Evolutionary conservation across 257 asterid species (phyloP).

Genomic region (Salvia hispanica): DNA sequence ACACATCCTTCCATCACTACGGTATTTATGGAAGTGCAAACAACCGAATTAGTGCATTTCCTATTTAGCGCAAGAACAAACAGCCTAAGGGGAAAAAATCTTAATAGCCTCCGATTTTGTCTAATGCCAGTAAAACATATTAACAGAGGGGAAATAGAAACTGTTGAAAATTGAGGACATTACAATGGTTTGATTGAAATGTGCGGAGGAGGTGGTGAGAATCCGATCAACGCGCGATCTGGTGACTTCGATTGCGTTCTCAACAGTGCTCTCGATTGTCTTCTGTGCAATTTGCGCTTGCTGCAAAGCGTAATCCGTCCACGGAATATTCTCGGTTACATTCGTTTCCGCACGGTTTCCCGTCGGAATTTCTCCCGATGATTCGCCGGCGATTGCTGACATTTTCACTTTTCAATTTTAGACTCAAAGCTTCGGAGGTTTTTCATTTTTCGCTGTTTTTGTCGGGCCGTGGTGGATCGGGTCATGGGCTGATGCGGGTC

Average conservation of each 20-base stretch:
- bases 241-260: slow-evolving; percentile 61
- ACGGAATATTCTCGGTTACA: slow-evolving; percentile 41
- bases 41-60: neutral
- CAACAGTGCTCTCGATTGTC: slow-evolving; percentile 51
- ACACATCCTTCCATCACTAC: neutral
- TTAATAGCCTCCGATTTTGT: neutral
- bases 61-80: neutral
- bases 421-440: slow-evolving; percentile 16
- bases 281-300: slow-evolving; percentile 69
- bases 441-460: neutral
- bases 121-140: neutral
- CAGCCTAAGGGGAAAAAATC: neutral
- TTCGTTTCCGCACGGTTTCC: slow-evolving; percentile 21
- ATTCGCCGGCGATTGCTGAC: slow-evolving; percentile 50
- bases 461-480: slow-evolving; percentile 15
- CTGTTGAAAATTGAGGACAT: slow-evolving; percentile 27
- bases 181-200: slow-evolving; percentile 77
- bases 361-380: slow-evolving; percentile 43
- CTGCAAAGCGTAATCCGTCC: slow-evolving; percentile 69
- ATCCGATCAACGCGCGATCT: slow-evolving; percentile 74
- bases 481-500: slow-evolving; percentile 8
- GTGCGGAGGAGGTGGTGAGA: slow-evolving; percentile 77
- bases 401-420: slow-evolving; percentile 35
- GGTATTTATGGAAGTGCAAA: neutral
- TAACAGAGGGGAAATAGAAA: neutral